Evolutionary conservation across 768 basidiomycete genomes (phyloP).

Genomic region (Suillus hirtellus): DNA sequence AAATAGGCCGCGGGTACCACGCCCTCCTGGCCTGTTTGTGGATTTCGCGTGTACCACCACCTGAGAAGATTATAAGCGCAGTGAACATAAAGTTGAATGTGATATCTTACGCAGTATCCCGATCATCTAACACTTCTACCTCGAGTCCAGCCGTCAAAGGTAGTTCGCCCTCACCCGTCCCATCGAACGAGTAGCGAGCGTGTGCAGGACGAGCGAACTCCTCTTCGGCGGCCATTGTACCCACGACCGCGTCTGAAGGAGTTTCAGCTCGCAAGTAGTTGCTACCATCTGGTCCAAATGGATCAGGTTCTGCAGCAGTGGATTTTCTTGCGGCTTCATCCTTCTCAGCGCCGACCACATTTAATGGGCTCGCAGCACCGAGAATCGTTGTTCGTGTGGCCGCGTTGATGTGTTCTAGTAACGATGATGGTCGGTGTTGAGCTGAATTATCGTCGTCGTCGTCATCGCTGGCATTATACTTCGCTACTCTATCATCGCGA

Average conservation of each 20-base stretch:
- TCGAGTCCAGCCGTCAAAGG: slow-evolving; percentile 66
- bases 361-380: slow-evolving; percentile 46
- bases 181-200: slow-evolving; percentile 84
- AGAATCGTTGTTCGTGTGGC: slow-evolving; percentile 84
- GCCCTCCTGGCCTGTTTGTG: slow-evolving; percentile 78
- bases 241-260: slow-evolving; percentile 68
- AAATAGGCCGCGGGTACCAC: slow-evolving; percentile 91
- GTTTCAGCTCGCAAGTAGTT: slow-evolving; percentile 82
- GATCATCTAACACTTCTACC: slow-evolving; percentile 77
- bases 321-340: slow-evolving; percentile 46
- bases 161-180: slow-evolving; percentile 75
- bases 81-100: too few species aligned
- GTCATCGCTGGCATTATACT: slow-evolving; percentile 64
- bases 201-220: slow-evolving; percentile 74
- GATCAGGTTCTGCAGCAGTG: slow-evolving; percentile 42
- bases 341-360: slow-evolving; percentile 47
- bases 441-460: slow-evolving; percentile 76
- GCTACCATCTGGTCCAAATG: slow-evolving; percentile 72
- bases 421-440: slow-evolving; percentile 80
- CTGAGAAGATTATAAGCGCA: slow-evolving; percentile 39
- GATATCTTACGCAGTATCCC: slow-evolving; percentile 69
- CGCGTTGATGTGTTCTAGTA: slow-evolving; percentile 89
- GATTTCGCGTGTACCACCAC: slow-evolving; percentile 94
- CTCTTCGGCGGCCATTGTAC: slow-evolving; percentile 58
- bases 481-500: slow-evolving; percentile 68